Conservation (phyloP, 108 stramenopile genomes). For the Halocafeteria seosinensis region DNA sequence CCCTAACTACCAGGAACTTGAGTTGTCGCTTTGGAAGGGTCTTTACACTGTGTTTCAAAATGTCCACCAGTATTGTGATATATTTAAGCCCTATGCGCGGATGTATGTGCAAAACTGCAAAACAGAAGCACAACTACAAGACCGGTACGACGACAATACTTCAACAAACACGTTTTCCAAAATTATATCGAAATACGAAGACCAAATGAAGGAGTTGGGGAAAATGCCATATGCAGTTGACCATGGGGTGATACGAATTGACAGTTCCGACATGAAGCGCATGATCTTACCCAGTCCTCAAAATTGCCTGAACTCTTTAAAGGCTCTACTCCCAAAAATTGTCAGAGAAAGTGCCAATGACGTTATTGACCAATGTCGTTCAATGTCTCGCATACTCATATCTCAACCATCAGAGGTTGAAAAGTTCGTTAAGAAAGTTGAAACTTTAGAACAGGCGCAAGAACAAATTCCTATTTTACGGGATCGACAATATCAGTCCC, state of each 20-base stretch:
- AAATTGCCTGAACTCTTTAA: slow-evolving; percentile 22
- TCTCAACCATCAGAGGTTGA: slow-evolving; percentile 25
- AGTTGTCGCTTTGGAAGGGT: background rate
- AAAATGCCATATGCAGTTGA: slow-evolving; percentile 28
- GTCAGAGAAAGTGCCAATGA: slow-evolving; percentile 17
- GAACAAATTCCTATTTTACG: slow-evolving; percentile 3
- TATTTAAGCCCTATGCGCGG: slow-evolving; percentile 32
- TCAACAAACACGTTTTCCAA: slow-evolving; percentile 23
- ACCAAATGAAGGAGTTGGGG: slow-evolving; percentile 24
- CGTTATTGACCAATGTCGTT: slow-evolving; percentile 23
- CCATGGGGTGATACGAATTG: slow-evolving; percentile 39
- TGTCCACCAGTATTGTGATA: slow-evolving; percentile 13
- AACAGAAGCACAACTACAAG: slow-evolving; percentile 4
- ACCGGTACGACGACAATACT: background rate
- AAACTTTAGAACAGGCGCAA: slow-evolving; percentile 18
- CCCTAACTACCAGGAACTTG: background rate
- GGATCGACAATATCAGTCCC: slow-evolving; percentile 4
- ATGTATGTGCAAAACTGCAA: slow-evolving; percentile 20
- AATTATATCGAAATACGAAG: slow-evolving; percentile 22
- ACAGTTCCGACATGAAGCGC: slow-evolving; percentile 22
- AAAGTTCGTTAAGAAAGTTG: slow-evolving; percentile 34
- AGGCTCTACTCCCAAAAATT: slow-evolving; percentile 33
- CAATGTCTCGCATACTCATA: slow-evolving; percentile 21
- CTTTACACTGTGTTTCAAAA: background rate
- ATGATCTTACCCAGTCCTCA: slow-evolving; percentile 37